These are phyloP conservation scores for Silene vulgaris DNA, from an alignment of 179 eudicot species.

Conservation along the genomic window DNA sequence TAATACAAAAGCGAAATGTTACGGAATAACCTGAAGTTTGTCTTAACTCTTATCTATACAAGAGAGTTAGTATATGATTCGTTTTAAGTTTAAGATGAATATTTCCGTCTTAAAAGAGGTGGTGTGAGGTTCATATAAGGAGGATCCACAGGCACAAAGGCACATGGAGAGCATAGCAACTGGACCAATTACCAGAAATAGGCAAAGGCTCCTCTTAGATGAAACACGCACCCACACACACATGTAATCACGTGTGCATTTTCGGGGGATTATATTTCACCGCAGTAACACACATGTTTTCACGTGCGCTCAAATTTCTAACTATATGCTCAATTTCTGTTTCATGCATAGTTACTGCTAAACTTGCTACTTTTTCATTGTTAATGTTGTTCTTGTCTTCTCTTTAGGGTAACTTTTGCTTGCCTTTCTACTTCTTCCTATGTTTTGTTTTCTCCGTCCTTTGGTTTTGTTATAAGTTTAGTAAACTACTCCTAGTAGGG, in stretches of 20 bases:
- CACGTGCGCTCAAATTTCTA: conserved; percentile 38
- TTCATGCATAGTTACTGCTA: conserved; percentile 16
- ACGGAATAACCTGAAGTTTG: too few species aligned
- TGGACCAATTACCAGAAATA: conserved; percentile 13
- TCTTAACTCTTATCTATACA: too few species aligned
- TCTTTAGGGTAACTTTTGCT: not conserved
- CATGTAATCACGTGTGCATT: conserved; percentile 40
- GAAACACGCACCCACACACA: conserved; percentile 35
- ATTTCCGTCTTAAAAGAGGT: too few species aligned
- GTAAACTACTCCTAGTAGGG: not conserved
- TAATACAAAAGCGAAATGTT: too few species aligned
- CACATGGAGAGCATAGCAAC: conserved; percentile 9
- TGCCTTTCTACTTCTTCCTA: conserved; percentile 17
- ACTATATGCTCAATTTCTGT: conserved; percentile 17
- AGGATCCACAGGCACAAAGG: not conserved
- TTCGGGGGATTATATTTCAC: conserved; percentile 24
- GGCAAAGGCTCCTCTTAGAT: not conserved
- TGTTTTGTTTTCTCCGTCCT: conserved; percentile 27
- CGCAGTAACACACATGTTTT: conserved; percentile 32
- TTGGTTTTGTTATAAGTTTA: not conserved
- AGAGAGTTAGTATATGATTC: too few species aligned
- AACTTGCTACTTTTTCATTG: conserved; percentile 3
- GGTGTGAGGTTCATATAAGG: not conserved
- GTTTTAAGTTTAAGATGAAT: too few species aligned
- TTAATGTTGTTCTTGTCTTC: not conserved